Percentiles rank a stretch among this genome's conserved stretches.
Conservation (phyloP, 257 asterid genomes). For the Cruciata laevipes region DNA sequence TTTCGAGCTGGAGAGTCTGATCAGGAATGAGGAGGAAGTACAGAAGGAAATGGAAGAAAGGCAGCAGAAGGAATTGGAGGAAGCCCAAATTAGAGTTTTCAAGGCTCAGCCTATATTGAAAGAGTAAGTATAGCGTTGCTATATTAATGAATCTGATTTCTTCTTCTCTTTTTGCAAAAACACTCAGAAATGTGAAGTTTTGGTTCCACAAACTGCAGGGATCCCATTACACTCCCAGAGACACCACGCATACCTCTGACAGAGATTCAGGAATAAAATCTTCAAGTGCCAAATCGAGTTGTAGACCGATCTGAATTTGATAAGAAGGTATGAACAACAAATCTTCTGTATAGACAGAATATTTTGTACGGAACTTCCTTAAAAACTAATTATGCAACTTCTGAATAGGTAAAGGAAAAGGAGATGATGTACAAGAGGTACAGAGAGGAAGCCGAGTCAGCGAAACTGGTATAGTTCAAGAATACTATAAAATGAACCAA, state of each 20-base stretch:
- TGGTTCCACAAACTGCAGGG: conserved; percentile 38
- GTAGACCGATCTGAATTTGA: conserved; percentile 80
- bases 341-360: background rate
- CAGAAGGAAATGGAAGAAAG: conserved; percentile 83
- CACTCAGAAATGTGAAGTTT: background rate
- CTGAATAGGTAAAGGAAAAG: conserved; percentile 49
- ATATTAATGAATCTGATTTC: background rate
- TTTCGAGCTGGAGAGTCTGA: conserved; percentile 71
- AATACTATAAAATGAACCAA: too few relatives aligned
- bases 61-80: conserved; percentile 63
- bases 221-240: conserved; percentile 84
- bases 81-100: conserved; percentile 70
- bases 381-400: background rate
- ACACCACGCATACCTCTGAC: conserved; percentile 69
- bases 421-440: conserved; percentile 71
- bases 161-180: background rate
- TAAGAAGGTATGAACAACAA: conserved; percentile 40
- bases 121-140: conserved; percentile 37
- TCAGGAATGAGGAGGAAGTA: conserved; percentile 85
- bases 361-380: background rate
- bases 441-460: conserved; percentile 87
- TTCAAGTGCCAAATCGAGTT: conserved; percentile 64
- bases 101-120: conserved; percentile 80
- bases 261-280: conserved; percentile 74
- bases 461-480: conserved; percentile 27